Percentiles rank a stretch among this genome's conserved stretches.
phyloP scores from a whole-genome alignment of 495 filamentous ascomycete species.

The Amniculicola lignicola region DNA sequence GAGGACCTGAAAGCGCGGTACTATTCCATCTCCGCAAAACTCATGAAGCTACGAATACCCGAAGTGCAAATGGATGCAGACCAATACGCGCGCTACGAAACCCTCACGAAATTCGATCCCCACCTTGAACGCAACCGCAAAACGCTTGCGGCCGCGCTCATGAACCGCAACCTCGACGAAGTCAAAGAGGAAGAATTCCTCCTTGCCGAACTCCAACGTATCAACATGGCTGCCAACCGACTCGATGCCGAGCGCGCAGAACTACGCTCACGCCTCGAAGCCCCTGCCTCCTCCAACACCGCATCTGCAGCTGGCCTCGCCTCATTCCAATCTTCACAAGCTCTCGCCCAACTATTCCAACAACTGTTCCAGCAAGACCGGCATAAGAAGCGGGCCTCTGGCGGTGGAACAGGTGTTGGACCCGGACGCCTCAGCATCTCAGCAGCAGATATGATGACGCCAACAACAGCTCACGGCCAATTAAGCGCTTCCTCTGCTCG shows the following conservation, averaged over 20 bases:
- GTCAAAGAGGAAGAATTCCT: conserved; percentile 86
- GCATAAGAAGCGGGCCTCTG: conserved; percentile 66
- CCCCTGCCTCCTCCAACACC: conserved; percentile 36
- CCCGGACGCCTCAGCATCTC: conserved; percentile 24
- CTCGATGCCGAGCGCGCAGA: conserved; percentile 85
- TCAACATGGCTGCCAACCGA: conserved; percentile 73
- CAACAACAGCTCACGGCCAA: conserved; percentile 18
- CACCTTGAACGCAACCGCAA: conserved; percentile 74
- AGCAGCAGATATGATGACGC: conserved; percentile 22
- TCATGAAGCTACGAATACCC: conserved; percentile 80
- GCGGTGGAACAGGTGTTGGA: conserved; percentile 22
- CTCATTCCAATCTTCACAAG: conserved; percentile 73
- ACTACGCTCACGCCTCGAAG: conserved; percentile 81
- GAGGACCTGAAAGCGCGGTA: conserved; percentile 92
- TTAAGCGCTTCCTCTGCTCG: conserved; percentile 8
- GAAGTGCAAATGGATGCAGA: conserved; percentile 77
- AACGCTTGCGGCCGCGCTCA: conserved; percentile 71
- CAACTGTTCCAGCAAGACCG: conserved; percentile 76
- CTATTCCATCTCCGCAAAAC: conserved; percentile 77
- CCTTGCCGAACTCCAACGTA: conserved; percentile 83
- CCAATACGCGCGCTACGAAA: conserved; percentile 76
- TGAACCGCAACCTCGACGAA: conserved; percentile 79
- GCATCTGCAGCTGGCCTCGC: conserved; percentile 48
- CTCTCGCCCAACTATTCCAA: conserved; percentile 73
- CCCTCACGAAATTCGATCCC: conserved; percentile 80